Conservation (phyloP, 202 grass and related monocot species). For the Saccharum hybrid region DNA sequence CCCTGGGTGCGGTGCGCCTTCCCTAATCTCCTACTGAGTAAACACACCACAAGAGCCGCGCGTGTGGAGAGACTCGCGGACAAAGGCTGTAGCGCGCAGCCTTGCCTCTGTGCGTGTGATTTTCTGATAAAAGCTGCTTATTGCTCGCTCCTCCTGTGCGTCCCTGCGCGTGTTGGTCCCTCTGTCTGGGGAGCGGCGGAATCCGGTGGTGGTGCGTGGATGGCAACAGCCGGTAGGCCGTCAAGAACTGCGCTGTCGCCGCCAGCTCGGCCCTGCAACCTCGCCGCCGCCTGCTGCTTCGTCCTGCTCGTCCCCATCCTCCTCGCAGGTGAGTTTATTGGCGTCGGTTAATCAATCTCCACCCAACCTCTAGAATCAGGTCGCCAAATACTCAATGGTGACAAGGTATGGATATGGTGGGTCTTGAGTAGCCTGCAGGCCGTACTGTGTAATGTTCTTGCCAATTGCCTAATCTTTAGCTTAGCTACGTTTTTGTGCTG, state of each 20-base stretch:
- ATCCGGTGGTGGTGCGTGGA: slow-evolving; percentile 2
- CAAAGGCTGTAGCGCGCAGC: background rate
- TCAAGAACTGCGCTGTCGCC: slow-evolving; percentile 2
- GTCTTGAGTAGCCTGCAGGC: background rate
- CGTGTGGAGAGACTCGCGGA: no score
- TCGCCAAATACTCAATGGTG: background rate
- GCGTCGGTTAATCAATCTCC: background rate
- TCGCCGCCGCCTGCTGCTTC: background rate
- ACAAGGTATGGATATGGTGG: background rate
- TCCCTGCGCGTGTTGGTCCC: no score
- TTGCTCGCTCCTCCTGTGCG: background rate
- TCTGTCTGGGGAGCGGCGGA: background rate
- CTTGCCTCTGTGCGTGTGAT: background rate
- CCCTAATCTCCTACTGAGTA: background rate
- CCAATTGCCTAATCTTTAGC: background rate
- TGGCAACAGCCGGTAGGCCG: slow-evolving; percentile 5
- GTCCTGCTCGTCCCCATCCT: slow-evolving; percentile 17
- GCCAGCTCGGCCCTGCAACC: background rate
- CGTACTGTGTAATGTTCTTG: background rate
- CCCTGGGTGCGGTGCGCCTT: background rate
- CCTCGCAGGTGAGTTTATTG: slow-evolving; percentile 21
- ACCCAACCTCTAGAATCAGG: background rate
- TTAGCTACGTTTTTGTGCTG: background rate
- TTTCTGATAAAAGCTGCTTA: background rate
- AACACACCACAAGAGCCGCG: background rate